These are phyloP conservation scores for Adiantum capillusveneris DNA, from an alignment of 75 land plant species.

Conservation along the genomic window DNA sequence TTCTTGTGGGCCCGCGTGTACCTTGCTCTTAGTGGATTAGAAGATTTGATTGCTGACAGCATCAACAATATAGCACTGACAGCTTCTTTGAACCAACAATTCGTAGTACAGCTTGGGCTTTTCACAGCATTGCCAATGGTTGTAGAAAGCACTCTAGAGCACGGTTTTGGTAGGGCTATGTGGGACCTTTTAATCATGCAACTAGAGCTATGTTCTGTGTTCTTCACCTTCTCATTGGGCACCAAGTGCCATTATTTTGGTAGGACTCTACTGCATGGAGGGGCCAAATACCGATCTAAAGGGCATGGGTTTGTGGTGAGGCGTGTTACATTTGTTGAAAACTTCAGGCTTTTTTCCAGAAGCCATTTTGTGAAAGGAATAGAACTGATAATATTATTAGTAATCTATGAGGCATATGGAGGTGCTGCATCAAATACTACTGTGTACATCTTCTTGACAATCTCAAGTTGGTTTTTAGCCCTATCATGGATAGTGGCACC, in stretches of 20 bases:
- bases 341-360: slow-evolving; percentile 77
- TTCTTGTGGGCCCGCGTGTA: slow-evolving; percentile 61
- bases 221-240: slow-evolving; percentile 91
- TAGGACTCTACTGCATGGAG: slow-evolving; percentile 88
- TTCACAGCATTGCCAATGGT: slow-evolving; percentile 93
- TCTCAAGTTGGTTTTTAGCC: slow-evolving; percentile 86
- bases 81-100: slow-evolving; percentile 76
- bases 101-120: slow-evolving; percentile 79
- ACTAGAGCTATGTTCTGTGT: slow-evolving; percentile 81
- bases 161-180: slow-evolving; percentile 59
- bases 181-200: slow-evolving; percentile 91
- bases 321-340: slow-evolving; percentile 81
- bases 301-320: slow-evolving; percentile 95
- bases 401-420: slow-evolving; percentile 62
- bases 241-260: slow-evolving; percentile 82
- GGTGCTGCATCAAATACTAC: slow-evolving; percentile 28
- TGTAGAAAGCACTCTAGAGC: slow-evolving; percentile 78
- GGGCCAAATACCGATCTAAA: slow-evolving; percentile 90
- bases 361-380: slow-evolving; percentile 88
- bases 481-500: slow-evolving; percentile 86
- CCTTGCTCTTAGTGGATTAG: slow-evolving; percentile 82
- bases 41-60: slow-evolving; percentile 27
- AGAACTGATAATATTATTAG: slow-evolving; percentile 70
- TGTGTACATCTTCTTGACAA: slow-evolving; percentile 65
- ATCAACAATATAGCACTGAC: slow-evolving; percentile 57